Evolutionary conservation across 345 rosid species (phyloP), one percentile per base, ranked within the genome.

Genomic region (Dipteronia dyeriana): DNA sequence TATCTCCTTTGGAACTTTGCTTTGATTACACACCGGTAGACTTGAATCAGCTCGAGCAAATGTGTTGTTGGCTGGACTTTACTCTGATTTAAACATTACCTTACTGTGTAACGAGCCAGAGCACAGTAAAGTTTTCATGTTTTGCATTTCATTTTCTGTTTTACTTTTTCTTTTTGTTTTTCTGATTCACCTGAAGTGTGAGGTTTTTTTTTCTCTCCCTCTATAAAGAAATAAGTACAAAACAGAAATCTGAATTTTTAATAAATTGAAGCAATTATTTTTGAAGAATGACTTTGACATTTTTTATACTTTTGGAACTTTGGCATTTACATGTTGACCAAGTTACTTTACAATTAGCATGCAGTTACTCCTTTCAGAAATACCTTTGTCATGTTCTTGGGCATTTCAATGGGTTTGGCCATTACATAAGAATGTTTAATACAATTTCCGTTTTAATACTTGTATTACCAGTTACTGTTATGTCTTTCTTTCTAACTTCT

Each of bases 401-500:
- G 34, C 1, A 5, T 14, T 20, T 23, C 5, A 22, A 38, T 7
- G 38, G 49, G 10, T 45, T 45, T 45, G 49, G 14, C 13, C 13
- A 9, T 14, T 45, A 22, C 38, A 43, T 59, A 25, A 34, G 34
- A 22, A 6, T 1, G 5, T 61, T 62, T 17, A 11, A 7, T 25
- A 39, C 26, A 13, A 41, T 65, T 56, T 64, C 9, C 43, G 65
- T 22, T 19, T 54, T 20, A 20, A 19, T 16, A n/a, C n/a, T 17
- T n/a, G 49, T 59, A 19, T 45, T 63, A 29, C 23, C 51, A 2
- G 29, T 66, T 47, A 60, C 4, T 57, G 69, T 76, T 45, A 16
- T 23, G 19, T 76, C 63, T 22, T 26, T 57, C 53, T 23, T 81
- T 67, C 31, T 19, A 13, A 53, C 19, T 81, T 67, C 31, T 19